Base-by-base conservation (phyloP, 192 early-diverging fungal genomes). In the Coemansia sp. region DNA sequence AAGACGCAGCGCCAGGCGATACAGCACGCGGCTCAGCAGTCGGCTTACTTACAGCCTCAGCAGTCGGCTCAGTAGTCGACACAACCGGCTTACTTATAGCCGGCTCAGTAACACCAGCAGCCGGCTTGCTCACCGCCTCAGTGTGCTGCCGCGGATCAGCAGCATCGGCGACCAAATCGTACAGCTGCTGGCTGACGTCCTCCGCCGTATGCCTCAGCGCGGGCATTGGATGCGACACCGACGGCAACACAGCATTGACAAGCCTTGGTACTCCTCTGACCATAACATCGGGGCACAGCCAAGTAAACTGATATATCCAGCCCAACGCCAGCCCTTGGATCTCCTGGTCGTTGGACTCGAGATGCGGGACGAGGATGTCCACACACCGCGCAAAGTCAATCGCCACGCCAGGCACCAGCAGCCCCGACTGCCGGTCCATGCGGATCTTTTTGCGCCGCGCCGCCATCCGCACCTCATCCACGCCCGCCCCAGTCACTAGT, bases 241-340 rank as follows among this genome's bases (percentile, higher is more conserved):
- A 90, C 3, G 97, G 97, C 16, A 99, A 75, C 36, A 98, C 91
- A 0, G 95, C 90, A 7, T 87, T 89, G 33, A 98, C 88, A 2
- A 98, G 86, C 29, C 86, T 74, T 12, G 97, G 93, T 33, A 93
- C 91, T 65, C 90, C 94, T 12, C 90, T 88, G 33, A 98, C 87
- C 68, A 98, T 93, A 3, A 93, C 88, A 16, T 93, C 88, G 47
- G 92, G 90, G 22, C 94, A 92, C 27, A 97, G 82, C 29, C 82
- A 79, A 29, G 96, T 91, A 67, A 99, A 96, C 74, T 93, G 92
- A 71, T 92, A 90, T 57, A 97, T 90, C 98, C 98, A 99, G 47
- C 88, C 86, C 20, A 99, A 76, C 1, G 96, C 95, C 1, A 92
- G 96, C 57, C 88, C 90, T 83, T 98, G 98, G 20, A 95, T 96